phyloP scores from a whole-genome alignment of 495 filamentous ascomycete species.

The Aspergillus nidulans region DNA sequence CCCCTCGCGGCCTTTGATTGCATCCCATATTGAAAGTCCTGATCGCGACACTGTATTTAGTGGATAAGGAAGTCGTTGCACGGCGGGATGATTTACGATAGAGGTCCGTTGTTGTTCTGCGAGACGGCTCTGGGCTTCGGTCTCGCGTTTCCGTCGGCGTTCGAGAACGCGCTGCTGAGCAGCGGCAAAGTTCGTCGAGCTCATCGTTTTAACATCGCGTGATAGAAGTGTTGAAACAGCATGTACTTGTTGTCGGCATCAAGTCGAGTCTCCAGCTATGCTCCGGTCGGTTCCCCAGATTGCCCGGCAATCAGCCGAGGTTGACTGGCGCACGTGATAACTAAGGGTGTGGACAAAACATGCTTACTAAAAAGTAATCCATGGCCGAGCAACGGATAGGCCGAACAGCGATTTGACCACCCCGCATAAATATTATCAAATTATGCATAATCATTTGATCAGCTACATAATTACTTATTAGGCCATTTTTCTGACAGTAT shows the following conservation, averaged over 20 bases:
- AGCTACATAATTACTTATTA: no score
- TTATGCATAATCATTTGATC: no score
- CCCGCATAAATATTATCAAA: no score
- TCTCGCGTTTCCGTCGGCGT: conserved; percentile 68
- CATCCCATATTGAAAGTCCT: conserved; percentile 61
- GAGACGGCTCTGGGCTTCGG: conserved; percentile 51
- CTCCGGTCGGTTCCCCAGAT: conserved; percentile 31
- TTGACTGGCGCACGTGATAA: conserved; percentile 27
- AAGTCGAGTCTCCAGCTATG: no score
- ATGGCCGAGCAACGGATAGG: no score
- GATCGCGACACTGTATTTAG: conserved; percentile 54
- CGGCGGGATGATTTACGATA: conserved; percentile 45
- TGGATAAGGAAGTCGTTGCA: conserved; percentile 61
- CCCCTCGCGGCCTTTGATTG: conserved; percentile 68
- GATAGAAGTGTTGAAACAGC: not conserved
- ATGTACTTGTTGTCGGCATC: not conserved
- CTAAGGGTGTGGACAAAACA: no score
- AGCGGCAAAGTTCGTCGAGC: conserved; percentile 72
- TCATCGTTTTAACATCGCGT: conserved; percentile 54
- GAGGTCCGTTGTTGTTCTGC: conserved; percentile 55
- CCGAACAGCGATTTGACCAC: no score
- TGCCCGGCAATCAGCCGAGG: conserved; percentile 29
- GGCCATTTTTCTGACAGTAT: no score
- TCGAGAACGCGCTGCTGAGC: conserved; percentile 79
- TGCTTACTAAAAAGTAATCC: no score